Conservation (phyloP, 2,329 filamentous ascomycete species). For the Colletotrichum truncatum region DNA sequence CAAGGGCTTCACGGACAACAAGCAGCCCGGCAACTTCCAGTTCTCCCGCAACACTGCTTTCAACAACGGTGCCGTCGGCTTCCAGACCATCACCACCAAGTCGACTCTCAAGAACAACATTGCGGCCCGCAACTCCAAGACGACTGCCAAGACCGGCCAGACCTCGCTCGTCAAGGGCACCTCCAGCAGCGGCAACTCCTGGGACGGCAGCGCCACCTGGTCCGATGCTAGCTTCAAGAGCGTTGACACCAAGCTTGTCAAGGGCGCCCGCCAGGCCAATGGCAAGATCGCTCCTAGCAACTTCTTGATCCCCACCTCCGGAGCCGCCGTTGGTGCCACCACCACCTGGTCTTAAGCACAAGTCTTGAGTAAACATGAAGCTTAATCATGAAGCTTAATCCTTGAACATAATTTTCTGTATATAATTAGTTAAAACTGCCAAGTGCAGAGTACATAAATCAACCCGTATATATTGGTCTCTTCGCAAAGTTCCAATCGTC, state of each 20-base stretch:
- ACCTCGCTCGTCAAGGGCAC: constrained; percentile 35
- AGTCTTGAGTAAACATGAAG: neutral
- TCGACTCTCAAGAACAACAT: constrained; percentile 49
- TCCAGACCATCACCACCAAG: constrained; percentile 44
- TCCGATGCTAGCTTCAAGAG: constrained; percentile 44
- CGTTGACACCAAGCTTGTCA: constrained; percentile 41
- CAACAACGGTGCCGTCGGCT: constrained; percentile 53
- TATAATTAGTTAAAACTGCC: constrained; percentile 10
- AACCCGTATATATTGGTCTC: neutral
- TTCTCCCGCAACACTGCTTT: constrained; percentile 55
- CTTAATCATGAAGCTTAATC: neutral
- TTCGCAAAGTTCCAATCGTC: neutral
- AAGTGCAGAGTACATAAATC: constrained; percentile 17
- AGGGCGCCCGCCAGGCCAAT: constrained; percentile 45
- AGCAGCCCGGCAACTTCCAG: constrained; percentile 49
- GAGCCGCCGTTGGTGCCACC: constrained; percentile 47
- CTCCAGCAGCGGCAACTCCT: constrained; percentile 49
- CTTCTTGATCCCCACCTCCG: constrained; percentile 50
- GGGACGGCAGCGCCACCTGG: constrained; percentile 47
- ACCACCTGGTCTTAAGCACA: constrained; percentile 36
- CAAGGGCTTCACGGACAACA: constrained; percentile 58
- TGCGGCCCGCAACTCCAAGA: constrained; percentile 42
- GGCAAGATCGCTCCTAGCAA: constrained; percentile 50
- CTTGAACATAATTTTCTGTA: neutral
- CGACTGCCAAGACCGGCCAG: constrained; percentile 34